These are phyloP conservation scores for Asterella californica DNA, from an alignment of 225 moss, liverwort and hornwort species.

Conservation along the genomic window DNA sequence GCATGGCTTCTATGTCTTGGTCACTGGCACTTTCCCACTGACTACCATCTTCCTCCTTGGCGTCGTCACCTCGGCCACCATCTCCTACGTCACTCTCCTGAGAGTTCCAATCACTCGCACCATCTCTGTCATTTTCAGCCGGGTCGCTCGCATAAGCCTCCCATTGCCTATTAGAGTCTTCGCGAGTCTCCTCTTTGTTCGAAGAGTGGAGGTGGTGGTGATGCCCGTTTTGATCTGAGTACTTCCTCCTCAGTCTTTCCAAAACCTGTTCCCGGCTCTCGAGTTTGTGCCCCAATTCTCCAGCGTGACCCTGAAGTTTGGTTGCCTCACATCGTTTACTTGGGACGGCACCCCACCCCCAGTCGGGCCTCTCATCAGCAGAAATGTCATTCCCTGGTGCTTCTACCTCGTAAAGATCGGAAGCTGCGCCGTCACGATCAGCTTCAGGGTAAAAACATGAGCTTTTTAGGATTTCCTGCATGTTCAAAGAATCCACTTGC, in stretches of 20 bases:
- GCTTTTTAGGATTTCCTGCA: conserved; percentile 24
- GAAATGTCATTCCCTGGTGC: conserved; percentile 10
- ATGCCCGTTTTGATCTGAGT: conserved; percentile 27
- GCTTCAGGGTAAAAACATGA: conserved; percentile 22
- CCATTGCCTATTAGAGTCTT: conserved; percentile 19
- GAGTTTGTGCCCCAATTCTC: conserved; percentile 27
- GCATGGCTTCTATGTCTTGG: conserved; percentile 35
- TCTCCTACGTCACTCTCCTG: conserved; percentile 26
- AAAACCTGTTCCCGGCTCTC: conserved; percentile 45
- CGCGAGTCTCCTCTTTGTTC: conserved; percentile 3
- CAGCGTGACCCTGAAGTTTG: conserved; percentile 20
- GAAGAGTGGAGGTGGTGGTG: conserved; percentile 8
- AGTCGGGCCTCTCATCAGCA: conserved; percentile 26
- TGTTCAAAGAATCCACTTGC: conserved; percentile 38
- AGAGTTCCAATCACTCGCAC: conserved; percentile 39
- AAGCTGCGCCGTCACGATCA: conserved; percentile 20
- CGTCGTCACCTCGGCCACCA: conserved; percentile 32
- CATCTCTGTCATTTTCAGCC: conserved; percentile 28
- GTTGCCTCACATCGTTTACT: conserved; percentile 18
- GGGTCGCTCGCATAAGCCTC: conserved; percentile 27
- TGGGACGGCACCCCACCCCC: conserved; percentile 27
- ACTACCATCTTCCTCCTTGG: conserved; percentile 46
- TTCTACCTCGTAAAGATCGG: conserved; percentile 10
- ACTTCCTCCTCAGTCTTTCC: conserved; percentile 45
- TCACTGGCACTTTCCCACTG: conserved; percentile 52